phyloP scores from a whole-genome alignment of 805 yeast species.

The Candida loeiensis region DNA sequence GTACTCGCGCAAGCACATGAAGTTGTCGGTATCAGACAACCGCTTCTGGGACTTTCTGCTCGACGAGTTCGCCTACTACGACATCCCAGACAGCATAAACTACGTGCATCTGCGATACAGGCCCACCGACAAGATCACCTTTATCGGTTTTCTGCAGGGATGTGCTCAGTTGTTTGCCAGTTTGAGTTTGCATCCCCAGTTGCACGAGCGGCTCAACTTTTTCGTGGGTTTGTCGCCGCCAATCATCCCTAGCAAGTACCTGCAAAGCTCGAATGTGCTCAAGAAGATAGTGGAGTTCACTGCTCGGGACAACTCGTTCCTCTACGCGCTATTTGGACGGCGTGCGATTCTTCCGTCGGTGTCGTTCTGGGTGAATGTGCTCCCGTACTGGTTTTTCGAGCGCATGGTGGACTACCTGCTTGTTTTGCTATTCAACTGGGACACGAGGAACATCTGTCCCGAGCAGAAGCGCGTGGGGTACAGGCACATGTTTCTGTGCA shows the following conservation, averaged over 20 bases:
- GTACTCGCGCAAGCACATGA: conserved; percentile 29
- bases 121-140: conserved; percentile 18
- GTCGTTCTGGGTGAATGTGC: conserved; percentile 24
- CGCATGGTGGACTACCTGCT: conserved; percentile 23
- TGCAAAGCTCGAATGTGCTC: conserved; percentile 11
- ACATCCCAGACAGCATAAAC: conserved; percentile 25
- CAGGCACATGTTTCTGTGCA: conserved; percentile 29
- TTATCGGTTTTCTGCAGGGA: conserved; percentile 31
- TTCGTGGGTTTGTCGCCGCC: conserved; percentile 32
- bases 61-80: conserved; percentile 31
- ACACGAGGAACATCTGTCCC: conserved; percentile 19
- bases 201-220: conserved; percentile 14
- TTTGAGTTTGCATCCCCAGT: conserved; percentile 23
- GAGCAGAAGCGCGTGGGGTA: conserved; percentile 27
- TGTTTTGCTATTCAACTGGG: conserved; percentile 26
- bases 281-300: conserved; percentile 23
- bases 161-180: conserved; percentile 32
- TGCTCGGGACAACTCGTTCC: conserved; percentile 23
- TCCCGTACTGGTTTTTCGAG: conserved; percentile 22
- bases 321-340: conserved; percentile 24
- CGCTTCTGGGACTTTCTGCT: conserved; percentile 30
- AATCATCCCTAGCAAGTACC: conserved; percentile 22
- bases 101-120: conserved; percentile 21
- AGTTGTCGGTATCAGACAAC: conserved; percentile 20
- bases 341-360: conserved; percentile 30